Percentiles rank a stretch among this genome's conserved stretches.
phyloP scores from a whole-genome alignment of 1,284 basidiomycete species.

The Laetiporus sulphureus region DNA sequence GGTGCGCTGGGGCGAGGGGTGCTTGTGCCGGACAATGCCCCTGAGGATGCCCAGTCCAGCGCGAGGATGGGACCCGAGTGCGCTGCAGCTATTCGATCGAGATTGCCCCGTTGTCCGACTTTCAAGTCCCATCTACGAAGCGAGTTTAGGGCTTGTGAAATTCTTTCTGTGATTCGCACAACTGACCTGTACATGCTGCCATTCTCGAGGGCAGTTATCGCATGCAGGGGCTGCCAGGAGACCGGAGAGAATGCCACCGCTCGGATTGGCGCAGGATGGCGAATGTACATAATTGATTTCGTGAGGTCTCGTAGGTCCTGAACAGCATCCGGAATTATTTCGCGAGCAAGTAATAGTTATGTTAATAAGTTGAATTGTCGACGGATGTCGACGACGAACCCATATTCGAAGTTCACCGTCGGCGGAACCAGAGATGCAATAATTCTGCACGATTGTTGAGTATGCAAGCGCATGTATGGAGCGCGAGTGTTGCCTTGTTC shows the following conservation, averaged over 20 bases:
- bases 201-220: constrained; percentile 75
- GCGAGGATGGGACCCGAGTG: constrained; percentile 73
- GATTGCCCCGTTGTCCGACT: constrained; percentile 61
- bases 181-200: constrained; percentile 39
- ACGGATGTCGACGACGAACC: too few species aligned
- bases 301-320: constrained; percentile 74
- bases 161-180: too few species aligned
- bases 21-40: constrained; percentile 8
- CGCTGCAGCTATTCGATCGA: constrained; percentile 74
- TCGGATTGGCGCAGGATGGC: constrained; percentile 67
- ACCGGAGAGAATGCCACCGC: constrained; percentile 70
- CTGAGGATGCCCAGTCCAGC: constrained; percentile 63
- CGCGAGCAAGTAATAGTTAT: too few species aligned
- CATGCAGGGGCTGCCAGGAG: constrained; percentile 57
- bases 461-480: constrained; percentile 71
- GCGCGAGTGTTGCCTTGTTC: constrained; percentile 68
- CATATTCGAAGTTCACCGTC: constrained; percentile 81
- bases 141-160: too few species aligned
- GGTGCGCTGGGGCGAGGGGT: constrained; percentile 8
- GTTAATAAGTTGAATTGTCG: too few species aligned
- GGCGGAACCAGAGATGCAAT: constrained; percentile 77
- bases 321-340: too few species aligned
- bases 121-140: constrained; percentile 76
- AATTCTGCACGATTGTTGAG: constrained; percentile 54
- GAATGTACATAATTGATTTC: constrained; percentile 64